A percentile compares a stretch with the other conserved stretches of the same genome.
Evolutionary conservation across 768 basidiomycete species (phyloP).

Genomic region (Trametes elegans): DNA sequence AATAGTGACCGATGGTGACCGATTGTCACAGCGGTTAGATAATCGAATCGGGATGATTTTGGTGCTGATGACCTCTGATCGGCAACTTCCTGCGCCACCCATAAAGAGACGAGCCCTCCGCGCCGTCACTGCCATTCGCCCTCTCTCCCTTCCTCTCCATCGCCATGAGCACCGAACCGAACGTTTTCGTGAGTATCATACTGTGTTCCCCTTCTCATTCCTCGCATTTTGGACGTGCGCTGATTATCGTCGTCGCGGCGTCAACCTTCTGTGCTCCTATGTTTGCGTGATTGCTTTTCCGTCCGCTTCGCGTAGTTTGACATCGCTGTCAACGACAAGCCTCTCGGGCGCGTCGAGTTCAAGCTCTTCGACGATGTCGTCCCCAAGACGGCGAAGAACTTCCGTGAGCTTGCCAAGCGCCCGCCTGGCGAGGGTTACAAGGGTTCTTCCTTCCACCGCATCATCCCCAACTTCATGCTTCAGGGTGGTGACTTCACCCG

Average conservation of each 20-base stretch:
- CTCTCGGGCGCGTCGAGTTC: constrained; percentile 68
- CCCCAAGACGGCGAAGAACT: constrained; percentile 76
- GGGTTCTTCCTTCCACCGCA: constrained; percentile 73
- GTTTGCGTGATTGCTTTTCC: background rate
- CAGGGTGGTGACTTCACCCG: constrained; percentile 86
- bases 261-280: background rate
- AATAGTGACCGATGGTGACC: constrained; percentile 27
- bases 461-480: constrained; percentile 81
- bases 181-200: constrained; percentile 39
- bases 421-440: constrained; percentile 71
- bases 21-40: constrained; percentile 26
- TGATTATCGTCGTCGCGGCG: too few species aligned
- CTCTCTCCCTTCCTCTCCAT: constrained; percentile 17
- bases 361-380: constrained; percentile 80
- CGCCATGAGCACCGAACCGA: constrained; percentile 33
- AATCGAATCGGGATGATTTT: constrained; percentile 22
- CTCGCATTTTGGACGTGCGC: background rate
- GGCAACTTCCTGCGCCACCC: constrained; percentile 22
- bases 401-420: constrained; percentile 86
- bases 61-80: constrained; percentile 25
- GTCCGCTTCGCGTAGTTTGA: constrained; percentile 52
- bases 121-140: constrained; percentile 10
- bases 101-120: constrained; percentile 17
- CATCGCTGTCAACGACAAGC: constrained; percentile 44
- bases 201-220: background rate